Percentiles rank a stretch among this genome's conserved stretches.
Evolutionary conservation across 768 basidiomycete species (phyloP).

Genomic region (Gloeopeniophorella convolvens): DNA sequence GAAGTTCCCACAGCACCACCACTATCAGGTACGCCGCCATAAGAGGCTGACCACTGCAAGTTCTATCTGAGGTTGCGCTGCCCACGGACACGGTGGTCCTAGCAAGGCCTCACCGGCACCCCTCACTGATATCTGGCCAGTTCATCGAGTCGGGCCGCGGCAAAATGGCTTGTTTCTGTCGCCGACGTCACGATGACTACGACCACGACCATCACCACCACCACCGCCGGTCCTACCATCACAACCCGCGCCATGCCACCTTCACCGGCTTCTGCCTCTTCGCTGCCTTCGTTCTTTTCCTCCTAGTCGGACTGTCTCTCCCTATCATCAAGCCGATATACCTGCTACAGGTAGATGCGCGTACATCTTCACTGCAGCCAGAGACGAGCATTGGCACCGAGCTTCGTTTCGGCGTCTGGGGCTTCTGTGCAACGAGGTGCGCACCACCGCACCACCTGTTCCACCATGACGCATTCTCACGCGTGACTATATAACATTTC

Average conservation of each 20-base stretch:
- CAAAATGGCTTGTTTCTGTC: background rate
- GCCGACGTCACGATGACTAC: background rate
- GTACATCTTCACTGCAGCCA: constrained; percentile 25
- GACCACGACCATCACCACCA: background rate
- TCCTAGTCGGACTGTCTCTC: constrained; percentile 69
- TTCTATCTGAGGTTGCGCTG: too few species aligned
- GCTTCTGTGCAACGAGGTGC: constrained; percentile 62
- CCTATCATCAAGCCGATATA: constrained; percentile 69
- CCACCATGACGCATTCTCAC: background rate
- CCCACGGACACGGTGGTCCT: too few species aligned
- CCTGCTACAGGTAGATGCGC: constrained; percentile 42
- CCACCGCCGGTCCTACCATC: constrained; percentile 8
- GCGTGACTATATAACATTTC: background rate
- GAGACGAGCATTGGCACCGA: constrained; percentile 49
- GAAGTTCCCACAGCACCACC: too few species aligned
- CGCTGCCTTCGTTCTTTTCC: constrained; percentile 60
- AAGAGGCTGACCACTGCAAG: too few species aligned
- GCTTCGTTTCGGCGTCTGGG: constrained; percentile 78
- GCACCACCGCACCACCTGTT: background rate
- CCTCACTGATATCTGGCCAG: too few species aligned
- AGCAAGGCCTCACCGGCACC: background rate
- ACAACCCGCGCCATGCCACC: constrained; percentile 42
- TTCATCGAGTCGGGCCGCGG: too few species aligned
- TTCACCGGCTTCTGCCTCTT: constrained; percentile 46
- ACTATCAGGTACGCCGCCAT: too few species aligned